Conservation (phyloP, 2,329 filamentous ascomycete genomes). For the Arthrocladium fulminans region DNA sequence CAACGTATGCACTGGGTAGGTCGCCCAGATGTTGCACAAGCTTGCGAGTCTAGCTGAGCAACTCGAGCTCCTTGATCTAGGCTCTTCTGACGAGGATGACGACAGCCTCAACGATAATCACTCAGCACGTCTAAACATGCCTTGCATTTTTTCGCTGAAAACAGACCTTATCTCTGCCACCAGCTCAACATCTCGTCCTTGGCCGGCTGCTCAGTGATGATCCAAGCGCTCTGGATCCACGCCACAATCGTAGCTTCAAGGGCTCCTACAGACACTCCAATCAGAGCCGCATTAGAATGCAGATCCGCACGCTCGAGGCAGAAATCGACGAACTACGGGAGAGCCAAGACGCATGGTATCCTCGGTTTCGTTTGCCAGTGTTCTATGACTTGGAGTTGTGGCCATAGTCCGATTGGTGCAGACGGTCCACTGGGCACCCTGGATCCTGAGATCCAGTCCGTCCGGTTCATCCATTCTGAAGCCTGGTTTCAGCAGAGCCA, state of each 20-base stretch:
- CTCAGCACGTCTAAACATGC: not conserved
- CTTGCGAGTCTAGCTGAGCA: not conserved
- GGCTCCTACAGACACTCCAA: not conserved
- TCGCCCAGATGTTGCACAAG: slow-evolving; percentile 9
- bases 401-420: too few relatives aligned
- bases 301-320: slow-evolving; percentile 14
- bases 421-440: too few relatives aligned
- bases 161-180: slow-evolving; percentile 2
- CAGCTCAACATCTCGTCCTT: not conserved
- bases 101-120: not conserved
- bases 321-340: too few relatives aligned
- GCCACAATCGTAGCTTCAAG: not conserved
- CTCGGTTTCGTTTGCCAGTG: too few relatives aligned
- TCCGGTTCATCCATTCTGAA: too few relatives aligned
- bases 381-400: too few relatives aligned
- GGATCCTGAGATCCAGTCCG: too few relatives aligned
- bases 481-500: too few relatives aligned
- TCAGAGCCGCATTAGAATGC: not conserved
- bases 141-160: not conserved
- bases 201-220: slow-evolving; percentile 1
- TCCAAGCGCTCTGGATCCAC: not conserved
- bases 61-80: not conserved
- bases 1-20: slow-evolving; percentile 10
- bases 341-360: not conserved
- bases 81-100: not conserved